Conservation (phyloP, 306 rosid species). For the Medicago lupulina region DNA sequence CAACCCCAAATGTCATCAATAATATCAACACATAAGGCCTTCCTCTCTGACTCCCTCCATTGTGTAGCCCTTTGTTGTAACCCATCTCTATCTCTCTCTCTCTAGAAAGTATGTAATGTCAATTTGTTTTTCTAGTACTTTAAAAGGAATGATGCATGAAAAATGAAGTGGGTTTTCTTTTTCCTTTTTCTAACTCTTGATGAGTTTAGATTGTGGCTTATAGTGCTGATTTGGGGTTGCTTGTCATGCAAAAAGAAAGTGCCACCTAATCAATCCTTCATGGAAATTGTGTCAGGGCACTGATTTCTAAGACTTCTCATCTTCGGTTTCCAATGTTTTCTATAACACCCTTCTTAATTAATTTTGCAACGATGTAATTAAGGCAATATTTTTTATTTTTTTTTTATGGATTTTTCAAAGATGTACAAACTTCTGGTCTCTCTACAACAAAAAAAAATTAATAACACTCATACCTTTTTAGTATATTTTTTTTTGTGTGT, state of each 20-base stretch:
- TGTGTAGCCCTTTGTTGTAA: slow-evolving; percentile 55
- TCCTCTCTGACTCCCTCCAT: slow-evolving; percentile 55
- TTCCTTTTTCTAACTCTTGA: not conserved
- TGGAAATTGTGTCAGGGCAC: slow-evolving; percentile 59
- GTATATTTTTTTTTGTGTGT: too few relatives aligned
- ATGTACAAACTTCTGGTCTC: too few relatives aligned
- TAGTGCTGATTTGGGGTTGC: slow-evolving; percentile 46
- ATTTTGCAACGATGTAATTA: not conserved
- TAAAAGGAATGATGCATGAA: slow-evolving; percentile 20
- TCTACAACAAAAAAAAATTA: too few relatives aligned
- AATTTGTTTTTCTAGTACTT: not conserved
- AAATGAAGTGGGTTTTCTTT: slow-evolving; percentile 27
- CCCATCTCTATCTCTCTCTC: slow-evolving; percentile 45
- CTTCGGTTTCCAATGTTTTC: slow-evolving; percentile 42
- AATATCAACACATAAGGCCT: slow-evolving; percentile 60
- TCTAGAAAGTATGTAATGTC: not conserved
- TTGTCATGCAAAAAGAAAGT: slow-evolving; percentile 74
- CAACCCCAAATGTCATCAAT: slow-evolving; percentile 75
- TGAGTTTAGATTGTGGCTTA: not conserved
- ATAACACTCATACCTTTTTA: too few relatives aligned
- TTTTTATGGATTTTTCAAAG: too few relatives aligned
- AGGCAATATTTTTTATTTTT: too few relatives aligned
- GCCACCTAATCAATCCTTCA: slow-evolving; percentile 62
- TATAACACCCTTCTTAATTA: slow-evolving; percentile 33
- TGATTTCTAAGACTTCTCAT: slow-evolving; percentile 40